A percentile compares a stretch with the other conserved stretches of the same genome.
phyloP scores from a whole-genome alignment of 768 basidiomycete genomes.

The Crassisporium funariophilum region DNA sequence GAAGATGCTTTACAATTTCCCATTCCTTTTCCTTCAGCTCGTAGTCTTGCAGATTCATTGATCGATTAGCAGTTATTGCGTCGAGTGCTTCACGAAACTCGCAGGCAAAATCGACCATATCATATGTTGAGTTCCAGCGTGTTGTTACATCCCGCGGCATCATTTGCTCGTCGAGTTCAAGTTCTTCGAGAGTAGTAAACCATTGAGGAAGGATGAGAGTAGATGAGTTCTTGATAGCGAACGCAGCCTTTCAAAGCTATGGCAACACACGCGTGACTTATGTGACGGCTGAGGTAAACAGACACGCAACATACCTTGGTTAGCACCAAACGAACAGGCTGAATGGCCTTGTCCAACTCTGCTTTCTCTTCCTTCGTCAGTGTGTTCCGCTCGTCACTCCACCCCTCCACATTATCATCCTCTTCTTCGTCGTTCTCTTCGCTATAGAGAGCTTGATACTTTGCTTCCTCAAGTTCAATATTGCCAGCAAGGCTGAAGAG shows the following conservation, averaged over 20 bases:
- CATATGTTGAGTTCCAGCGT: slow-evolving; percentile 36
- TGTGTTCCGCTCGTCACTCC: slow-evolving; percentile 24
- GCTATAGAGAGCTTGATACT: neutral
- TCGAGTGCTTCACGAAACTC: slow-evolving; percentile 26
- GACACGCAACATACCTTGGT: slow-evolving; percentile 35
- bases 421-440: slow-evolving; percentile 17
- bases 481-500: slow-evolving; percentile 11
- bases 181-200: slow-evolving; percentile 11
- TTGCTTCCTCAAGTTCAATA: slow-evolving; percentile 10
- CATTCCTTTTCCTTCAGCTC: slow-evolving; percentile 29
- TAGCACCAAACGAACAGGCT: slow-evolving; percentile 28
- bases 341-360: slow-evolving; percentile 1
- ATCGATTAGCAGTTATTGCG: slow-evolving; percentile 18
- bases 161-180: slow-evolving; percentile 1
- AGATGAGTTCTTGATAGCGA: slow-evolving; percentile 22
- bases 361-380: slow-evolving; percentile 17
- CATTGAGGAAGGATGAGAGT: slow-evolving; percentile 32
- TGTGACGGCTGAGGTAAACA: neutral
- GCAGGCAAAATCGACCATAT: slow-evolving; percentile 32
- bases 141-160: slow-evolving; percentile 35
- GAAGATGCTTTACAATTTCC: slow-evolving; percentile 27
- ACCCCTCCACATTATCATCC: slow-evolving; percentile 18
- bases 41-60: slow-evolving; percentile 15
- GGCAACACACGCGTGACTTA: neutral
- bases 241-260: slow-evolving; percentile 18